Base-by-base conservation (phyloP, 2,329 filamentous ascomycete genomes). In the Venturia carpophila region DNA sequence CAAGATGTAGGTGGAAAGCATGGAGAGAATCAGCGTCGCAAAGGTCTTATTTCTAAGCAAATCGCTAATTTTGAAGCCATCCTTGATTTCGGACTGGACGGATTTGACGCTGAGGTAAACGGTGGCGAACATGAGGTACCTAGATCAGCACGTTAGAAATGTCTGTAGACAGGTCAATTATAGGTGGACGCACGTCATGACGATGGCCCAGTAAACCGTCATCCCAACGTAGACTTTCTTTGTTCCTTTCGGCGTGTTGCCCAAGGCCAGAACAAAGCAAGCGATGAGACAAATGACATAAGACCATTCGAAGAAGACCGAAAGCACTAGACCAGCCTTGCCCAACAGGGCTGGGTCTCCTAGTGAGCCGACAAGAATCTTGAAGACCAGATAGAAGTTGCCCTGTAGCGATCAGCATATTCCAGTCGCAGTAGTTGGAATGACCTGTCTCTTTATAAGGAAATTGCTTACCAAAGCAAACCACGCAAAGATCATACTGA, bases 331-430 rank as follows among this genome's bases (percentile, higher is more conserved):
- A 64, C 94, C 94, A 11, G 85, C 85, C 4, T 83, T 87, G 60
- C 92, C 91, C 1, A 97, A 83, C 34, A 97, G 82, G 41, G 83
- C 76, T 0, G 78, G 71, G 30, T 84, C 82, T 58, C 91, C 89
- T 69, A 99, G 80, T 71, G 92, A 96, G 13, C 86, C 88, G 0
- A 93, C 97, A 69, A 99, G 80, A 74, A 99, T 97, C 76, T 92
- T 92, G 81, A 99, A 99, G 70, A 99, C 93, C 73, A 99, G 80
- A 84, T 97, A 99, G 83, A 99, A 99, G 79, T 99, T 99, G 73
- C 93, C 86, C 79, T 81, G 65, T 27, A 24, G 56, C 15, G 1
- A 63, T 19, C 45, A 58, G 66, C 69, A 65, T 69, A 19, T 17
- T 34, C 30, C 41, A 2, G 3, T 60, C 37, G 56, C 5, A 34